phyloP scores from a whole-genome alignment of 345 rosid genomes.

The Camelina neglecta region DNA sequence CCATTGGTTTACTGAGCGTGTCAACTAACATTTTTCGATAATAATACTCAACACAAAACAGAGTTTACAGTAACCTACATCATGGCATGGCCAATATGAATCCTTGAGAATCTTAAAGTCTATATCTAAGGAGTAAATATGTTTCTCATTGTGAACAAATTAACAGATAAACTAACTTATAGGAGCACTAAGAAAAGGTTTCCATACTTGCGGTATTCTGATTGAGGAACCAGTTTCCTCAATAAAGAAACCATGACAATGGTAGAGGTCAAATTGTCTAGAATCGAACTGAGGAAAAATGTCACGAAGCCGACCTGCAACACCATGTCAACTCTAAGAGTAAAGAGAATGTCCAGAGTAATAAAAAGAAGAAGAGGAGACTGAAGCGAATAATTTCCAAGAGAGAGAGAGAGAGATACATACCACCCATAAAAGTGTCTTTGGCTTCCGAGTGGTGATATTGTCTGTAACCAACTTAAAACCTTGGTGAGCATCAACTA shows the following conservation, averaged over 20 bases:
- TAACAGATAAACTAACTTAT: not conserved
- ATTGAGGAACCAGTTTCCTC: slow-evolving; percentile 86
- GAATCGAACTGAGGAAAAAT: slow-evolving; percentile 88
- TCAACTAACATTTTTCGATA: not conserved
- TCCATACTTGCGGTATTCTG: slow-evolving; percentile 94
- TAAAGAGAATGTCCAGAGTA: not conserved
- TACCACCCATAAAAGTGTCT: slow-evolving; percentile 93
- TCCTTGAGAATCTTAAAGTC: slow-evolving; percentile 4
- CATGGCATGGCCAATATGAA: not conserved
- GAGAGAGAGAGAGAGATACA: slow-evolving; percentile 38
- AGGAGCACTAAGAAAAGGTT: slow-evolving; percentile 14
- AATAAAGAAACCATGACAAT: slow-evolving; percentile 94
- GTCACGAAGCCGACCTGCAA: slow-evolving; percentile 89
- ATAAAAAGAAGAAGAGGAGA: slow-evolving; percentile 16
- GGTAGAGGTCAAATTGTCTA: slow-evolving; percentile 94
- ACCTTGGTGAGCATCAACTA: slow-evolving; percentile 99
- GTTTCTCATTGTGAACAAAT: not conserved
- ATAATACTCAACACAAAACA: slow-evolving; percentile 1
- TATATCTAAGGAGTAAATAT: not conserved
- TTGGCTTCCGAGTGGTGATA: slow-evolving; percentile 91
- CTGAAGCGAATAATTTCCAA: slow-evolving; percentile 10
- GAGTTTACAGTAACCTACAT: not conserved
- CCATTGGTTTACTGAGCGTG: slow-evolving; percentile 33
- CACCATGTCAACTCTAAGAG: slow-evolving; percentile 30
- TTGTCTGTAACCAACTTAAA: slow-evolving; percentile 97